Percentiles rank a stretch among this genome's conserved stretches.
phyloP scores from a whole-genome alignment of 441 rosid species.

The Adansonia grandidieri region DNA sequence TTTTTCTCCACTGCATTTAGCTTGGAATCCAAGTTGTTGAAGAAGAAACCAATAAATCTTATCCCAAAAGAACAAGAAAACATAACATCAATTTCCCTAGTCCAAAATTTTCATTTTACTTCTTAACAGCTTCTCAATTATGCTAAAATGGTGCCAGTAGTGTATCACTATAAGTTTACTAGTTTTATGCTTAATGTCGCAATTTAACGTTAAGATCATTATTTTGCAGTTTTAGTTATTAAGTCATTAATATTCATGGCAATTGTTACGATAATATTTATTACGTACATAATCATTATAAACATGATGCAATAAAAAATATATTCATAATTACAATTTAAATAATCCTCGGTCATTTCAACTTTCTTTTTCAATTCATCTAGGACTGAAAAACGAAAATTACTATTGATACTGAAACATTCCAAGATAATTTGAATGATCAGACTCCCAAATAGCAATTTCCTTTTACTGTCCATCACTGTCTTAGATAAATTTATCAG shows the following conservation, averaged over 20 bases:
- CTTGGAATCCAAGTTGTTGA: background rate
- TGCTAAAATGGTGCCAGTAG: background rate
- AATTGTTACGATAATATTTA: no score
- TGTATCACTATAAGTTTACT: background rate
- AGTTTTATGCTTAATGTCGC: background rate
- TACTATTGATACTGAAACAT: background rate
- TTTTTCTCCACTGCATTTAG: background rate
- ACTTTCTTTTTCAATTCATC: background rate
- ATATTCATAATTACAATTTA: no score
- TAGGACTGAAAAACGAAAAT: background rate
- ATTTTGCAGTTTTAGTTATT: no score
- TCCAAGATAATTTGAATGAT: background rate
- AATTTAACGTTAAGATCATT: no score
- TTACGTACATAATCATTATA: no score
- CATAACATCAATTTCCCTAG: background rate
- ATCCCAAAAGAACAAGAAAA: background rate
- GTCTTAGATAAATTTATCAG: background rate
- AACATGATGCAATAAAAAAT: no score
- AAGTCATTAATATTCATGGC: no score
- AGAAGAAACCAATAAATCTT: background rate
- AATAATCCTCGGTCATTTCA: background rate
- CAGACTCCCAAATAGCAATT: background rate
- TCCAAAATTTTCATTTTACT: background rate
- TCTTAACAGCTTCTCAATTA: background rate
- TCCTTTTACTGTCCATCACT: background rate